These are phyloP conservation scores for Rutstroemia sydowiana DNA, from an alignment of 2,329 filamentous ascomycete species.

Conservation along the genomic window DNA sequence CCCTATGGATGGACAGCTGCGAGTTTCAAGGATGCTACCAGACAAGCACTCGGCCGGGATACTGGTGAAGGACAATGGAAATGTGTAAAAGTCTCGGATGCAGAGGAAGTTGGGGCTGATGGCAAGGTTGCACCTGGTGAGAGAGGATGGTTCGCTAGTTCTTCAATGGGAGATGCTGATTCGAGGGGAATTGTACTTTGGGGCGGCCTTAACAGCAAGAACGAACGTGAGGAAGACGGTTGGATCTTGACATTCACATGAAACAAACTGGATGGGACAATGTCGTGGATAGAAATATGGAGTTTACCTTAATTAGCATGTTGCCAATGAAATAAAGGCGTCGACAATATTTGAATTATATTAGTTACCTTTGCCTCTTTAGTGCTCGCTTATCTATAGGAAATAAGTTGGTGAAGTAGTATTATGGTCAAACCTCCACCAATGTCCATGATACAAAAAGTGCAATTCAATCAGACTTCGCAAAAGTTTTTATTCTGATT, in stretches of 20 bases:
- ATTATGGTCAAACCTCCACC: too few relatives aligned
- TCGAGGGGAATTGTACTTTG: slow-evolving; percentile 52
- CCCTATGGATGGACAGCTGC: slow-evolving; percentile 47
- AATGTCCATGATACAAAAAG: too few relatives aligned
- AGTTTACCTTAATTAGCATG: neutral
- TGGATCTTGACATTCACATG: slow-evolving; percentile 53
- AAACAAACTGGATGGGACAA: too few relatives aligned
- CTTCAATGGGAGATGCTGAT: slow-evolving; percentile 50
- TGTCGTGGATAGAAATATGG: neutral
- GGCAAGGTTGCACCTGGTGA: slow-evolving; percentile 41
- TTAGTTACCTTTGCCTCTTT: too few relatives aligned
- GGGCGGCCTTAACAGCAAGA: slow-evolving; percentile 48
- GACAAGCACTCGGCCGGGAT: slow-evolving; percentile 44
- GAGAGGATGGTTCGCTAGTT: slow-evolving; percentile 51
- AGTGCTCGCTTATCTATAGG: too few relatives aligned
- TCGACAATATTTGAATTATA: neutral
- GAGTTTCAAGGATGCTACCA: slow-evolving; percentile 47
- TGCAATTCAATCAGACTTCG: too few relatives aligned
- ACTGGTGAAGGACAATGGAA: slow-evolving; percentile 54
- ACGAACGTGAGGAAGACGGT: slow-evolving; percentile 49
- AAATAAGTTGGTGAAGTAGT: too few relatives aligned
- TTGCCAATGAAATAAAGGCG: neutral
- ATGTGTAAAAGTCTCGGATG: slow-evolving; percentile 43
- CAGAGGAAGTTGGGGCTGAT: slow-evolving; percentile 37
- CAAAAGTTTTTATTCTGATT: neutral